These are phyloP conservation scores for Erodium trifolium DNA, from an alignment of 441 rosid genomes.

Conservation along the genomic window DNA sequence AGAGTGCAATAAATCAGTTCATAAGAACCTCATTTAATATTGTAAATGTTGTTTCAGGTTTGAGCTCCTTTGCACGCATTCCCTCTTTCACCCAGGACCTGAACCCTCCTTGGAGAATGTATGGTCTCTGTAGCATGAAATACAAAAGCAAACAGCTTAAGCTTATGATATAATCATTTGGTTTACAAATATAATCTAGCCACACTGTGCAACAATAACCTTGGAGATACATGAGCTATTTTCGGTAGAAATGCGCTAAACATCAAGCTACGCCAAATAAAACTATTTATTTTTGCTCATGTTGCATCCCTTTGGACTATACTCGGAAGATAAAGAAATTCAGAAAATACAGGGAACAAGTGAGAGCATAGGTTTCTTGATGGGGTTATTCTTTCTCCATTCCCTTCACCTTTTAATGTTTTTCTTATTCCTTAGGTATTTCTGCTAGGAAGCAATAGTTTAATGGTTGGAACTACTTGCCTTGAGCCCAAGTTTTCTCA, in stretches of 20 bases:
- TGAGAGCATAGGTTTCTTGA: not conserved
- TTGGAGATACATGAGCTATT: too few species aligned
- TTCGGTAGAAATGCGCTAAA: not conserved
- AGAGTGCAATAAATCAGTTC: not conserved
- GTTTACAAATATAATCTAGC: not conserved
- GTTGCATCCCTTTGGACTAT: not conserved
- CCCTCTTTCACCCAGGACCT: slow-evolving; percentile 75
- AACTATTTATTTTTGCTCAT: not conserved
- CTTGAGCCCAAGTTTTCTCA: slow-evolving; percentile 79
- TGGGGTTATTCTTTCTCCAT: not conserved
- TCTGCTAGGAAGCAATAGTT: slow-evolving; percentile 5
- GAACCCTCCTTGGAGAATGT: slow-evolving; percentile 79
- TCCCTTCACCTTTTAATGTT: slow-evolving; percentile 10
- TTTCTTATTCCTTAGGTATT: not conserved
- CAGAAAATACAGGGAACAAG: not conserved
- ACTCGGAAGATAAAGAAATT: not conserved
- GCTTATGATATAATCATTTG: not conserved
- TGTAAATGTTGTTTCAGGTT: slow-evolving; percentile 65
- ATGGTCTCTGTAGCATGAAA: slow-evolving; percentile 52
- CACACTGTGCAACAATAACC: not conserved
- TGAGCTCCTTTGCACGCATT: slow-evolving; percentile 71
- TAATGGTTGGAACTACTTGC: slow-evolving; percentile 33
- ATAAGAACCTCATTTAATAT: slow-evolving; percentile 72
- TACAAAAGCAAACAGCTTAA: slow-evolving; percentile 17
- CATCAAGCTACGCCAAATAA: not conserved